Base-by-base conservation (phyloP, 768 basidiomycete species). In the Lentinula boryana region DNA sequence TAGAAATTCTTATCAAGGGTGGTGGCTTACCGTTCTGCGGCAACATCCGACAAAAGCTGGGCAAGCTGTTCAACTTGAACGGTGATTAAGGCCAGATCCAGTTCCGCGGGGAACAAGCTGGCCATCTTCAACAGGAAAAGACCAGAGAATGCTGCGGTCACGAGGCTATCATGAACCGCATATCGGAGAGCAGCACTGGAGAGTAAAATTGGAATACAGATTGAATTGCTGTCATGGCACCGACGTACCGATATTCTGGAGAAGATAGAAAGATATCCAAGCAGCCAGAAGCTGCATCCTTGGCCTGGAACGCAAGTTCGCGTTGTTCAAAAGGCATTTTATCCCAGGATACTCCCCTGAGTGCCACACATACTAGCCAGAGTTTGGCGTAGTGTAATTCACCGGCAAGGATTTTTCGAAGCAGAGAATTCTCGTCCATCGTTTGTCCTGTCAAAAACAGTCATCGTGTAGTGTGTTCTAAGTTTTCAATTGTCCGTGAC, bases 291-390 rank as follows among this genome's bases (percentile, higher is more conserved):
- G 95, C 95, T 0, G 94, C 90, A 68, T 95, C 93, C 75, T 95
- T 96, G 31, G 94, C 95, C 68, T 95, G 91, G 78, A 96, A 95
- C 3, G 94, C 94, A 50, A 96, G 80, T 71, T 96, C 95, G 41
- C 93, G 87, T 69, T 96, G 95, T 71, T 97, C 95, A 62, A 91
- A 93, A 3, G 93, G 86, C 88, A 97, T 93, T 73, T 94, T 95
- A 68, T 97, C 94, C 95, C 94, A 98, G 4, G 91, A 85, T 27
- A 89, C 91, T 16, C 95, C 95, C 62, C 95, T 84, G 50, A 98
- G 76, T 12, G 93, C 93, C 23, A 96, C 88, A 69, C 95, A 97
- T 21, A 95, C 89, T 35, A 96, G 83, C 95, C 95, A 97, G 4
- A 98, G 79, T 71, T 96, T 95, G 32, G 95, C 91, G 69, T 96